Evolutionary conservation across 179 eudicot genomes (phyloP).

Genomic region (Corrigiola litoralis): DNA sequence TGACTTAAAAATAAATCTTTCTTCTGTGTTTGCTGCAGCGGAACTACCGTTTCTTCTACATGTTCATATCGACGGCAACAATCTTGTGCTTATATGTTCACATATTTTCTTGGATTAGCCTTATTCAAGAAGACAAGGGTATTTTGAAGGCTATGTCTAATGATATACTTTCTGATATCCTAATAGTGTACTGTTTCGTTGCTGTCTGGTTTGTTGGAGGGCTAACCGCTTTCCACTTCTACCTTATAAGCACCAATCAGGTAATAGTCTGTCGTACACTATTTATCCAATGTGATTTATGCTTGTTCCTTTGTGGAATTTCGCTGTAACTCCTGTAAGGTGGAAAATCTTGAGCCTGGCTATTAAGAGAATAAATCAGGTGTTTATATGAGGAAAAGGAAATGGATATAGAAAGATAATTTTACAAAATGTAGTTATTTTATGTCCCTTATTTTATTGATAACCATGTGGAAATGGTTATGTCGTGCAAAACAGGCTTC

Average conservation of each 20-base stretch:
- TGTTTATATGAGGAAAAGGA: too few species aligned
- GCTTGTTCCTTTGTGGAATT: slow-evolving; percentile 2
- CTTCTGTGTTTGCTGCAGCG: slow-evolving; percentile 56
- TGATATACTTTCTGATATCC: slow-evolving; percentile 48
- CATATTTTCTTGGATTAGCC: slow-evolving; percentile 52
- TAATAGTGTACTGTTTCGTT: slow-evolving; percentile 56
- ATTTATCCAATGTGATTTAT: neutral
- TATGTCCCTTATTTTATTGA: too few species aligned
- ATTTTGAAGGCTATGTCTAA: slow-evolving; percentile 52
- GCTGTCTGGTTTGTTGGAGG: slow-evolving; percentile 80
- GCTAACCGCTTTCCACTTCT: slow-evolving; percentile 58
- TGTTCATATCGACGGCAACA: slow-evolving; percentile 74
- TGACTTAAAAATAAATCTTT: slow-evolving; percentile 12
- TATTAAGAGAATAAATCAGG: too few species aligned
- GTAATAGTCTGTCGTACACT: slow-evolving; percentile 21
- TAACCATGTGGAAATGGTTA: too few species aligned
- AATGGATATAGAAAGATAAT: too few species aligned
- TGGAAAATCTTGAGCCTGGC: neutral
- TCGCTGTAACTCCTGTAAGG: neutral
- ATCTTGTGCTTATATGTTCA: slow-evolving; percentile 73
- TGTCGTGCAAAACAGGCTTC: too few species aligned
- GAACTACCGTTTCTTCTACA: slow-evolving; percentile 76
- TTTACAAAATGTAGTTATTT: too few species aligned
- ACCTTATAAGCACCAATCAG: slow-evolving; percentile 68
- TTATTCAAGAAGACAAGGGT: slow-evolving; percentile 32